Conservation (phyloP, 352 stramenopile genomes). For the Plasmopara halstedii region DNA sequence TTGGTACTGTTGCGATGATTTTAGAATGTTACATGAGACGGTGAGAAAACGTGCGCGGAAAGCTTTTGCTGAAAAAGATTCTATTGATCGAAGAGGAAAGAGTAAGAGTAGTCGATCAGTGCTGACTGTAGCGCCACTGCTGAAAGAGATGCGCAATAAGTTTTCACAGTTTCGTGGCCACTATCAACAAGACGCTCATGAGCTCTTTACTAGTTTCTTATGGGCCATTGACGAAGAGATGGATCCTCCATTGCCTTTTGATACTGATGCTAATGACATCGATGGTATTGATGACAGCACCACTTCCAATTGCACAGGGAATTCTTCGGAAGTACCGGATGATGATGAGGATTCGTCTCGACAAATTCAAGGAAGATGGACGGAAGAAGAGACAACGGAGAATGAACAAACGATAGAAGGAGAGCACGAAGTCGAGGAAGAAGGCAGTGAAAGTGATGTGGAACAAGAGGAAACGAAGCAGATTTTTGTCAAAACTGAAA, state of each 20-base stretch:
- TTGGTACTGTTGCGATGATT: not conserved
- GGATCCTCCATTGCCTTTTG: conserved; percentile 25
- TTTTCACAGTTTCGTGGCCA: conserved; percentile 91
- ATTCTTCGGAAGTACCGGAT: conserved; percentile 21
- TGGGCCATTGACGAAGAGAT: conserved; percentile 78
- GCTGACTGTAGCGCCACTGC: conserved; percentile 46
- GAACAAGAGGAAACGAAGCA: conserved; percentile 32
- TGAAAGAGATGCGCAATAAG: conserved; percentile 65
- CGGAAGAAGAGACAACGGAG: conserved; percentile 19
- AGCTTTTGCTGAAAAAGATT: conserved; percentile 12
- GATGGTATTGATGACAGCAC: conserved; percentile 8
- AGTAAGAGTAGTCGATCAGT: conserved; percentile 21
- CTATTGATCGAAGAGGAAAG: conserved; percentile 12
- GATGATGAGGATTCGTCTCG: conserved; percentile 18
- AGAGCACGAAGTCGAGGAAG: conserved; percentile 17
- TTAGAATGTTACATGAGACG: conserved; percentile 50
- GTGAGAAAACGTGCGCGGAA: conserved; percentile 44
- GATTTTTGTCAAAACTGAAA: conserved; percentile 62
- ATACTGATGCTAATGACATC: conserved; percentile 5
- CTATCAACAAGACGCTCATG: conserved; percentile 96
- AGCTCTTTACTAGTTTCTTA: conserved; percentile 92
- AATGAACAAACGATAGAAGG: conserved; percentile 9
- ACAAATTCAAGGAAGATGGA: conserved; percentile 6
- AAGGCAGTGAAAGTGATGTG: conserved; percentile 18
- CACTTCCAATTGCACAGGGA: conserved; percentile 18